Percentiles rank a stretch among this genome's conserved stretches.
Evolutionary conservation across 257 asterid genomes (phyloP).

Genomic region (Agastache rugosa): DNA sequence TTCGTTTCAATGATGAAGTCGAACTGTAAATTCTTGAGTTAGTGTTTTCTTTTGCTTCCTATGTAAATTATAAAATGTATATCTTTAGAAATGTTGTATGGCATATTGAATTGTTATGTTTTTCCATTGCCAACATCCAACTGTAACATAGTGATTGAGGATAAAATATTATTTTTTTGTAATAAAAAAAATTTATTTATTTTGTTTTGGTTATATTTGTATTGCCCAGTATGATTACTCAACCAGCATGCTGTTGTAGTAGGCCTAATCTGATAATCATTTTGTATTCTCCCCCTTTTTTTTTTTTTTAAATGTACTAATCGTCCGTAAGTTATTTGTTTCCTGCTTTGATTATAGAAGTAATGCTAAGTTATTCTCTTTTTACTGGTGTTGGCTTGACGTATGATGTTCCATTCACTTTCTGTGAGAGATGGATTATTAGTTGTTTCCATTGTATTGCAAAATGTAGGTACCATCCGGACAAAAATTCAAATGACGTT

Average conservation of each 20-base stretch:
- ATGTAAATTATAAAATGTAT: neutral
- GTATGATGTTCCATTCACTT: slow-evolving; percentile 17
- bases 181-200: neutral
- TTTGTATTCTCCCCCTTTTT: neutral
- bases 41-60: slow-evolving; percentile 16
- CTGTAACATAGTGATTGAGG: slow-evolving; percentile 5
- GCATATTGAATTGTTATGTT: slow-evolving; percentile 7
- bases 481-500: slow-evolving; percentile 91
- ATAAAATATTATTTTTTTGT: neutral
- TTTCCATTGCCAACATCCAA: slow-evolving; percentile 15
- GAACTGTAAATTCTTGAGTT: neutral
- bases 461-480: slow-evolving; percentile 89
- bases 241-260: slow-evolving; percentile 2
- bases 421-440: slow-evolving; percentile 9
- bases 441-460: slow-evolving; percentile 28
- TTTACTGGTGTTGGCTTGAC: neutral
- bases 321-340: neutral
- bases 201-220: neutral
- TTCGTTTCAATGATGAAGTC: slow-evolving; percentile 10
- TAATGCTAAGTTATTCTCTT: neutral
- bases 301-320: neutral
- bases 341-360: neutral
- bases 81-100: slow-evolving; percentile 8
- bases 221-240: slow-evolving; percentile 8
- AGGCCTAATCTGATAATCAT: slow-evolving; percentile 20